Evolutionary conservation across 495 filamentous ascomycete genomes (phyloP), one percentile per base, ranked within the genome.

Genomic region (Sordaria brevicollis): DNA sequence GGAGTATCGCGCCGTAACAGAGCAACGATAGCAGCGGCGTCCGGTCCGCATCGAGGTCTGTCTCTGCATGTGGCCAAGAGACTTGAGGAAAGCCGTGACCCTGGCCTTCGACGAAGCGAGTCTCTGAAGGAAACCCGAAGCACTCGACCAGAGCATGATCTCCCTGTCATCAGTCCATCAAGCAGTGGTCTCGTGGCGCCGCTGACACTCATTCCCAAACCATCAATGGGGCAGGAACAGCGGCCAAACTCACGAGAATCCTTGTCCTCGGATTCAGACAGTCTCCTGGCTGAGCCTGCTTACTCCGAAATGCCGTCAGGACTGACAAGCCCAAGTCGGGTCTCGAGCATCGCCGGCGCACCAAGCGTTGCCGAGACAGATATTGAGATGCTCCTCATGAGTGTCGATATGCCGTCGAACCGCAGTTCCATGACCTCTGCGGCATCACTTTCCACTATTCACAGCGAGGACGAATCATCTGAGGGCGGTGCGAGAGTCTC

Each of bases 391-490:
- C 49, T 62, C 25, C 49, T 62, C 49, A 3, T 62, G 25, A 31
- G 11, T 15, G 69, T 62, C 1, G 67, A 72, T 15, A 68, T 68
- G 3, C 68, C 72, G n/a, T 82, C 81, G 3, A 66, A 67, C 13
- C 75, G 74, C 9, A 81, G 78, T 71, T 76, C 79, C 0, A 36
- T 78, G 29, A 83, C 81, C 5, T 82, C 80, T 3, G 76, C 79
- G 11, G 49, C 49, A 31, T 62, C 49, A 29, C 73, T 84, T 10
- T 84, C 82, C 11, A 84, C 81, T 3, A 68, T 84, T 1, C 79
- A 82, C 68, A 84, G 81, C 68, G 80, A 80, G 74, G 81, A 83
- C 67, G 82, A 84, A 69, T 69, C 70, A 71, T 69, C 71, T 1
- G 76, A 76, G 11, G 74, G 70, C 9, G 70, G 25, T 11, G 49